These are phyloP conservation scores for Lunularia cruciata DNA, from an alignment of 225 moss, liverwort and hornwort genomes.

Conservation along the genomic window DNA sequence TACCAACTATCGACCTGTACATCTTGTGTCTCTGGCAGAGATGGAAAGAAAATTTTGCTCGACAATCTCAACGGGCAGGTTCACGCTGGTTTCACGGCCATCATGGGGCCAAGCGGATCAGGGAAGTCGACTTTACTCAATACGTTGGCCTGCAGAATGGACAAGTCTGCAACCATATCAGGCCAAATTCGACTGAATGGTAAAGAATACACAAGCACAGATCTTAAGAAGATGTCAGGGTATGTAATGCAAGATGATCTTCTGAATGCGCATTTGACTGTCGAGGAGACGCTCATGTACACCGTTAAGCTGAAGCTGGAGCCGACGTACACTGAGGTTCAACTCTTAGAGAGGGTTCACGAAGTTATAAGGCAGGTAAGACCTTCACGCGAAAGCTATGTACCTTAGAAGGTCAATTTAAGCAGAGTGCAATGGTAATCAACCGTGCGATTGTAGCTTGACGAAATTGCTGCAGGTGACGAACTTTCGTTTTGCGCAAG, in stretches of 20 bases:
- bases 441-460: no score
- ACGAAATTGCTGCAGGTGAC: background rate
- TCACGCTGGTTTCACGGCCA: constrained; percentile 77
- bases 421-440: no score
- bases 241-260: constrained; percentile 94
- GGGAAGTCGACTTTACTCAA: constrained; percentile 82
- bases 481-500: background rate
- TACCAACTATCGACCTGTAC: no score
- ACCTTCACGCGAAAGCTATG: background rate
- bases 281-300: constrained; percentile 80
- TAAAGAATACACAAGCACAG: constrained; percentile 69
- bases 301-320: constrained; percentile 78
- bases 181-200: constrained; percentile 79
- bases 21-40: constrained; percentile 30
- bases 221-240: constrained; percentile 82
- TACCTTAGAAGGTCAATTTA: no score
- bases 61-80: constrained; percentile 73
- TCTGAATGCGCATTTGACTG: constrained; percentile 74
- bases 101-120: constrained; percentile 88
- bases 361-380: constrained; percentile 65
- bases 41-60: constrained; percentile 57
- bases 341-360: constrained; percentile 58
- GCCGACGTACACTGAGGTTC: constrained; percentile 64
- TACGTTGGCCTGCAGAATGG: constrained; percentile 82
- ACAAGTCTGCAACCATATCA: constrained; percentile 54